Evolutionary conservation across 208 protist species (phyloP), one percentile per base, ranked within the genome.

Genomic region (Acanthamoeba royreba): DNA sequence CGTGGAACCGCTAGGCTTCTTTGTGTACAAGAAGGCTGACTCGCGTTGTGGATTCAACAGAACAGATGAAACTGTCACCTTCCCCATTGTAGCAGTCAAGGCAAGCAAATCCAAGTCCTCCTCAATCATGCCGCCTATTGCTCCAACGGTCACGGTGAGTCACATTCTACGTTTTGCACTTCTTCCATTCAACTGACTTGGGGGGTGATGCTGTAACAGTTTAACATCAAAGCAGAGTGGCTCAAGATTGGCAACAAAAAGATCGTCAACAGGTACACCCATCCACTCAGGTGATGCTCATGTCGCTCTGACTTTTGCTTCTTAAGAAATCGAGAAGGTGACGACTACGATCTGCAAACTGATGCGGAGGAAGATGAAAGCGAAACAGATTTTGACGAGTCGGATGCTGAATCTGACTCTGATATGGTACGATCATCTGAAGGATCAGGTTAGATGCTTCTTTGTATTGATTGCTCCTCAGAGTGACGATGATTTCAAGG

Each of bases 191-290:
- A 11, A n/a, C n/a, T n/a, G n/a, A n/a, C n/a, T n/a, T n/a, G n/a
- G n/a, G n/a, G n/a, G n/a, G n/a, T n/a, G n/a, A n/a, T n/a, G n/a
- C n/a, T n/a, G n/a, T n/a, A n/a, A n/a, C n/a, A n/a, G 81, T 63
- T 89, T 31, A 33, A 89, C n/a, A 89, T 89, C 45, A 89, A 89
- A 28, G 81, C 81, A 31, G 81, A 89, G 33, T 89, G 81, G 81
- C 81, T 89, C 45, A 89, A 89, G 38, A 89, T 89, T n/a, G 81
- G 52, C 11, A 63, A 63, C 49, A 89, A 89, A 40, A 89, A 89
- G 52, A 89, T 89, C n/a, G 81, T 89, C 0, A 89, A 31, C 81
- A 35, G 81, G 81, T 89, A n/a, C n/a, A n/a, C n/a, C n/a, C n/a
- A n/a, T n/a, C n/a, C n/a, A n/a, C n/a, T n/a, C n/a, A n/a, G n/a